Evolutionary conservation across 2,329 filamentous ascomycete species (phyloP).

Genomic region (Pestalotiopsis sp.): DNA sequence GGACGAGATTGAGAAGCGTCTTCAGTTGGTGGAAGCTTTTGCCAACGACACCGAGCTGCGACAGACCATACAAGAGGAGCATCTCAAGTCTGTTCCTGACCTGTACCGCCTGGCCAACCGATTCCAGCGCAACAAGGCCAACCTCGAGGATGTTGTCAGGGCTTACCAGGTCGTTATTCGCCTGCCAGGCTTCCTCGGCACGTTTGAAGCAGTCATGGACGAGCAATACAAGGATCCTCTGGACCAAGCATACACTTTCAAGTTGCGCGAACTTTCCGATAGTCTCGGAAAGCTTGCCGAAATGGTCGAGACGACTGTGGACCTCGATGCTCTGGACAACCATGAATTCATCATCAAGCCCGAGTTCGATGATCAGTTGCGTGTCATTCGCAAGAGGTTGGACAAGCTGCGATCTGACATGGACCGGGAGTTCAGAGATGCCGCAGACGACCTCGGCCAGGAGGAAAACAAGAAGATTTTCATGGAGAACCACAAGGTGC

Average conservation of each 20-base stretch:
- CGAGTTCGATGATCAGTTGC: constrained; percentile 89
- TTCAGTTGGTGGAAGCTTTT: constrained; percentile 94
- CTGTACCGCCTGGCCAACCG: constrained; percentile 92
- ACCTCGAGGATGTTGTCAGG: constrained; percentile 91
- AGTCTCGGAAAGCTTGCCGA: constrained; percentile 87
- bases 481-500: constrained; percentile 91
- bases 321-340: constrained; percentile 91
- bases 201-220: constrained; percentile 92
- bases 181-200: constrained; percentile 85
- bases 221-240: constrained; percentile 88
- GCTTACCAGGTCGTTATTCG: constrained; percentile 95
- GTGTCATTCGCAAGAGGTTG: constrained; percentile 87
- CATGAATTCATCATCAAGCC: constrained; percentile 99
- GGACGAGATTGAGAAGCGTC: constrained; percentile 84
- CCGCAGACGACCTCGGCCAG: constrained; percentile 81
- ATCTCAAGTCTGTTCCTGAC: constrained; percentile 90
- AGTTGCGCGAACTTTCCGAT: constrained; percentile 75
- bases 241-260: constrained; percentile 84
- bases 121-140: constrained; percentile 90
- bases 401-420: constrained; percentile 84
- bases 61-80: constrained; percentile 96
- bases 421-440: constrained; percentile 76
- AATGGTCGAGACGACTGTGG: constrained; percentile 98
- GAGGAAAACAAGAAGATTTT: constrained; percentile 99
- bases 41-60: constrained; percentile 89